These are phyloP conservation scores for Anethum foeniculum DNA, from an alignment of 140 eudicot species.

Conservation along the genomic window DNA sequence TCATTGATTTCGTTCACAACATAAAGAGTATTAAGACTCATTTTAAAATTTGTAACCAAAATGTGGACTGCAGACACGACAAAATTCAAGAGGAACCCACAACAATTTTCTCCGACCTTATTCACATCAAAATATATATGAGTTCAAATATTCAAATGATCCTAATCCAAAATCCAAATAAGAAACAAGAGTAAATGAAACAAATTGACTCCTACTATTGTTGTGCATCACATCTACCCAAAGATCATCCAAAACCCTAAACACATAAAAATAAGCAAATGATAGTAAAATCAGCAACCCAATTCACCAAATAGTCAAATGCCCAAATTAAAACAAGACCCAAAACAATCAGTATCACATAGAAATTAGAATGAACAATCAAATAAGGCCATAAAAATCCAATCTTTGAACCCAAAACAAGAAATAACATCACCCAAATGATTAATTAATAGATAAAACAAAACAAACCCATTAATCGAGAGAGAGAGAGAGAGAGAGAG, in stretches of 20 bases:
- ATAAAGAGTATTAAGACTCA: not conserved
- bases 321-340: not conserved
- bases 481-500: not conserved
- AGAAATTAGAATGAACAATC: not conserved
- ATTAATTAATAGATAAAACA: not conserved
- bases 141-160: not conserved
- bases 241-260: not conserved
- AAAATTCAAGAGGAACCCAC: not conserved
- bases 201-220: not conserved
- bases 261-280: not conserved
- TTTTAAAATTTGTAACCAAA: not conserved
- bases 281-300: not conserved
- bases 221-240: not conserved
- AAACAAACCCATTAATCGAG: not conserved
- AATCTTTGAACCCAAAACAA: constrained; percentile 1
- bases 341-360: not conserved
- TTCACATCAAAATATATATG: not conserved
- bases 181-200: no score
- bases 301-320: not conserved
- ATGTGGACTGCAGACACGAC: not conserved
- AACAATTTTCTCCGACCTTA: not conserved
- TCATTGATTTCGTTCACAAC: not conserved
- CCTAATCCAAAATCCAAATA: not conserved
- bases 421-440: constrained; percentile 1
- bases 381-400: not conserved